phyloP scores from a whole-genome alignment of 495 filamentous ascomycete species.

The Xylaria telfairii region DNA sequence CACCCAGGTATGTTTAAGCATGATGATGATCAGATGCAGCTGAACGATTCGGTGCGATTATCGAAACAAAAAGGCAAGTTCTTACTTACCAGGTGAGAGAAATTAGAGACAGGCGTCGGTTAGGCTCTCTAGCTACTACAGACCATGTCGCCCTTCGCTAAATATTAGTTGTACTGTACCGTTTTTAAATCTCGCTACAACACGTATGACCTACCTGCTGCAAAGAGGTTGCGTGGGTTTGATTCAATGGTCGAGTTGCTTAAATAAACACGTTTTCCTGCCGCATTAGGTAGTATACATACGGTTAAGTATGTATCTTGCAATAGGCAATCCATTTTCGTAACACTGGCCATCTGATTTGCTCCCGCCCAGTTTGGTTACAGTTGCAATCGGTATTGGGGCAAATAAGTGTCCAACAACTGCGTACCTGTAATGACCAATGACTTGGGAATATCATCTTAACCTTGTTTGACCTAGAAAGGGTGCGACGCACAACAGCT shows the following conservation, averaged over 20 bases:
- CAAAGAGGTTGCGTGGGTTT: constrained; percentile 16
- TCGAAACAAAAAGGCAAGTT: constrained; percentile 7
- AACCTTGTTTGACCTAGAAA: constrained; percentile 33
- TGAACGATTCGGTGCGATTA: not conserved
- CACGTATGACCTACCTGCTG: constrained; percentile 11
- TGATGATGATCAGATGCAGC: constrained; percentile 13
- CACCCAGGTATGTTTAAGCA: constrained; percentile 6
- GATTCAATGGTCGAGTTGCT: constrained; percentile 11
- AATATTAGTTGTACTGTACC: not conserved
- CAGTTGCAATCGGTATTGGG: constrained; percentile 1
- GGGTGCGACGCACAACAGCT: constrained; percentile 31
- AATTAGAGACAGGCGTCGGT: not conserved
- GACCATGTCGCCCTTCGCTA: constrained; percentile 5
- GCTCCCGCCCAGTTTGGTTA: not conserved
- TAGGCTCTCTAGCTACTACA: not conserved
- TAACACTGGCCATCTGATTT: constrained; percentile 30
- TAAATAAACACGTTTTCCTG: constrained; percentile 12
- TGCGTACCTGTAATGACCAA: not conserved
- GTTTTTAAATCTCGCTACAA: constrained; percentile 15
- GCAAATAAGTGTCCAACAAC: not conserved
- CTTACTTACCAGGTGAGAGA: not conserved
- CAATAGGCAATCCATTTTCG: constrained; percentile 31
- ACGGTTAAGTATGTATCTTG: not conserved
- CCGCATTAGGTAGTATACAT: too few species aligned
- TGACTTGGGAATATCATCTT: constrained; percentile 27